phyloP scores from a whole-genome alignment of 148 eudicot species.

The Vaccinium myrtillus region DNA sequence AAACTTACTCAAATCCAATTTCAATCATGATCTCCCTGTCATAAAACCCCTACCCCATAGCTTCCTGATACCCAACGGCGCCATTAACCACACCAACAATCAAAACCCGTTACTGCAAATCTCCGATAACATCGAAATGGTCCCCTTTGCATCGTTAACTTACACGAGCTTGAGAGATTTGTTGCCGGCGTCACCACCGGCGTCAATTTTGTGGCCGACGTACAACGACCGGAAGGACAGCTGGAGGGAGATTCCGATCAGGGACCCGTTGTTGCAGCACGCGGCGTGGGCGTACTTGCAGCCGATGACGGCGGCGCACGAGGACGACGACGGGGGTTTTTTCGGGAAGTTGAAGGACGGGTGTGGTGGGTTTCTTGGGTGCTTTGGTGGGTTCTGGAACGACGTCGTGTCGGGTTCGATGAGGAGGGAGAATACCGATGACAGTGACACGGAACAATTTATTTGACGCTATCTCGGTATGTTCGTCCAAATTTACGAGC shows the following conservation, averaged over 20 bases:
- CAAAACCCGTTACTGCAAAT: neutral
- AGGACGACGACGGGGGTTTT: neutral
- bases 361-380: constrained; percentile 20
- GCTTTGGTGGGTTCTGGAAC: constrained; percentile 27
- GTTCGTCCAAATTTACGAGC: too few species aligned
- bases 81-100: neutral
- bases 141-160: neutral
- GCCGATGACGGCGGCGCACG: constrained; percentile 26
- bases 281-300: constrained; percentile 51
- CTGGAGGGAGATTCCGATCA: constrained; percentile 42
- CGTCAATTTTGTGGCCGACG: neutral
- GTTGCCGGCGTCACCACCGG: constrained; percentile 22
- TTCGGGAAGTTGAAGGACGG: constrained; percentile 20
- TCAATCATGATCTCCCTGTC: neutral
- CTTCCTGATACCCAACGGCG: neutral
- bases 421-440: neutral
- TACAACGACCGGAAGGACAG: constrained; percentile 20
- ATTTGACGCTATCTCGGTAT: too few species aligned
- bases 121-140: constrained; percentile 25
- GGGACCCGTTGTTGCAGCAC: constrained; percentile 40
- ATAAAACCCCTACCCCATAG: neutral
- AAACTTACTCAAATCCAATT: neutral
- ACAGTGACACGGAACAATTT: neutral
- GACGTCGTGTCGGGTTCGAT: neutral
- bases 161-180: constrained; percentile 40